Evolutionary conservation across 257 asterid species (phyloP).

Genomic region (Jaltomata sinuosa): DNA sequence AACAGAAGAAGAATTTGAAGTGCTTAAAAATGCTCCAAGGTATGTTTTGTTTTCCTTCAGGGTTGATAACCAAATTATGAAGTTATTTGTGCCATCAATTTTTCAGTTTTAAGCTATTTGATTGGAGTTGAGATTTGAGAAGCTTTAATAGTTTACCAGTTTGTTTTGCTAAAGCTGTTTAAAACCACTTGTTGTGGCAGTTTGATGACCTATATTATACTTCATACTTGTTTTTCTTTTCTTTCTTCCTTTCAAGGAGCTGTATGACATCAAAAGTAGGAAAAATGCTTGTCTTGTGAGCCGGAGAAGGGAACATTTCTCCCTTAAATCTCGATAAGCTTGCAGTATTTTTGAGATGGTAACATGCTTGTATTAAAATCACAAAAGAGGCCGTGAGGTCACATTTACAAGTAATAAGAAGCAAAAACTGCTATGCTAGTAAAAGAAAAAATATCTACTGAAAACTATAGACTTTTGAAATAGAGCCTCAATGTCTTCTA

Average conservation of each 20-base stretch:
- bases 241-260: background rate
- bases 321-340: background rate
- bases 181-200: background rate
- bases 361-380: no score
- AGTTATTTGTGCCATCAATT: background rate
- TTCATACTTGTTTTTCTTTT: background rate
- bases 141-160: background rate
- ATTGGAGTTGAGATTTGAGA: background rate
- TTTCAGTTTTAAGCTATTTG: slow-evolving; percentile 1
- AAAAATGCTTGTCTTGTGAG: background rate
- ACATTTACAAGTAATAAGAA: no score
- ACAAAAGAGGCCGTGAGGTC: no score
- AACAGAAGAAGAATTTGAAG: slow-evolving; percentile 93
- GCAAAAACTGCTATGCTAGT: no score
- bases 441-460: no score
- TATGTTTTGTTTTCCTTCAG: slow-evolving; percentile 15
- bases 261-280: background rate
- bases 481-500: no score
- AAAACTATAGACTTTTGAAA: no score
- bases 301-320: background rate
- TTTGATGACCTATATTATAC: background rate
- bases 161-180: background rate
- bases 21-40: slow-evolving; percentile 96
- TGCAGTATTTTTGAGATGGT: background rate
- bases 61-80: background rate